A percentile compares a stretch with the other conserved stretches of the same genome.
These are phyloP conservation scores for Chrysosporium keratinophilum DNA, from an alignment of 2,329 filamentous ascomycete species.

Conservation along the genomic window DNA sequence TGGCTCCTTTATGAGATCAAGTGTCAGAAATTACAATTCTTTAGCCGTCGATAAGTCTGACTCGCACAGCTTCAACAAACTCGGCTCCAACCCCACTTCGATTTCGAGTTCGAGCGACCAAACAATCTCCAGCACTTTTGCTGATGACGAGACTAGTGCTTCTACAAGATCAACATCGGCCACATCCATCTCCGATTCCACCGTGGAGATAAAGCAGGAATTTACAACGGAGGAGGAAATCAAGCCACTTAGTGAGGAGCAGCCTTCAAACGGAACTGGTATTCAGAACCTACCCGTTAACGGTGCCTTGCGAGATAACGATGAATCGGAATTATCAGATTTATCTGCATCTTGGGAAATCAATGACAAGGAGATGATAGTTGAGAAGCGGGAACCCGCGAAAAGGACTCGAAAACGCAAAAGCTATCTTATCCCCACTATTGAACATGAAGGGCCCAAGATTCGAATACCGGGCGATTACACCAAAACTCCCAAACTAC, in stretches of 20 bases:
- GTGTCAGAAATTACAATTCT: neutral
- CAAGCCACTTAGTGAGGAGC: neutral
- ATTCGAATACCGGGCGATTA: constrained; percentile 64
- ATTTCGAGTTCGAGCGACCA: constrained; percentile 3
- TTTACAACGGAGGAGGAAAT: neutral
- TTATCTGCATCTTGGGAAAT: constrained; percentile 22
- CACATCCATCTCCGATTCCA: constrained; percentile 29
- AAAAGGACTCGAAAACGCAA: constrained; percentile 19
- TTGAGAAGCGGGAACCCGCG: constrained; percentile 16
- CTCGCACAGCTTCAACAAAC: constrained; percentile 24
- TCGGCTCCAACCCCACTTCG: constrained; percentile 8
- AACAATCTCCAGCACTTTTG: constrained; percentile 4
- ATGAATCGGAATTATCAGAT: constrained; percentile 21
- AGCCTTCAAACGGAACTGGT: neutral
- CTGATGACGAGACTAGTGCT: constrained; percentile 25
- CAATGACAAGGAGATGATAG: constrained; percentile 22
- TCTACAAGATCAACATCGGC: constrained; percentile 29
- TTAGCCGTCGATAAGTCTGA: neutral
- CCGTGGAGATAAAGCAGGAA: neutral
- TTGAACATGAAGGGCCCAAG: constrained; percentile 28
- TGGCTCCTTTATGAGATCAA: neutral
- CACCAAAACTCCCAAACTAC: constrained; percentile 63
- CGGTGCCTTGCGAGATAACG: constrained; percentile 4
- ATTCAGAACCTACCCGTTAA: neutral
- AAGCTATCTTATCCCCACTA: constrained; percentile 27